Percentiles rank a stretch among this genome's conserved stretches.
Conservation (phyloP, 345 rosid genomes). For the Pistacia atlantica region DNA sequence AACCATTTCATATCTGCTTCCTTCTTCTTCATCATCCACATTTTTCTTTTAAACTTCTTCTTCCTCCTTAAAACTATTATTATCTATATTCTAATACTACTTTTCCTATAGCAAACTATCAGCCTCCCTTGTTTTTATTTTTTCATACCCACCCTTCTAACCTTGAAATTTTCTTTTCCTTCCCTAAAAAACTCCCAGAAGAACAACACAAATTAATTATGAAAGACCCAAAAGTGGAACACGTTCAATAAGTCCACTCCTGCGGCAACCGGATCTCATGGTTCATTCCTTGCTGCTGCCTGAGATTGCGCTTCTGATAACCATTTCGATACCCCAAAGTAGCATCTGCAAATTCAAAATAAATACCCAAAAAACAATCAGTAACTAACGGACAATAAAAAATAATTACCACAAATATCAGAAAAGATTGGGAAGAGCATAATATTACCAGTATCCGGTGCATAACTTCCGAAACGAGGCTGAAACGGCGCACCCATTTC, state of each 20-base stretch:
- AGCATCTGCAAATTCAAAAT: not conserved
- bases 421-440: no score
- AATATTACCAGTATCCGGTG: conserved; percentile 21
- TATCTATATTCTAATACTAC: conserved; percentile 2
- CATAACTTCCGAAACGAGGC: conserved; percentile 29
- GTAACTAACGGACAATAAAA: not conserved
- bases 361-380: not conserved
- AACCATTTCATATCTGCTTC: conserved; percentile 1
- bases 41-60: not conserved
- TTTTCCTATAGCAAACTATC: not conserved
- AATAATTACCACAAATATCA: not conserved
- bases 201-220: not conserved
- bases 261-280: conserved; percentile 55
- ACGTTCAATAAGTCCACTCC: conserved; percentile 68
- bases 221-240: not conserved
- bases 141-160: no score
- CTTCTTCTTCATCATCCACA: not conserved
- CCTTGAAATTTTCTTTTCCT: not conserved
- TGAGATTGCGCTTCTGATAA: conserved; percentile 32
- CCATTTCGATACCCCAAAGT: conserved; percentile 24
- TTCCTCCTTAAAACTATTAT: conserved; percentile 5
- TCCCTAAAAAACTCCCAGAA: conserved; percentile 18
- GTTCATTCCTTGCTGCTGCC: conserved; percentile 31
- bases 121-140: not conserved
- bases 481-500: conserved; percentile 32